phyloP scores from a whole-genome alignment of 768 basidiomycete species.

The Lanmaoa pseudosensibilis region DNA sequence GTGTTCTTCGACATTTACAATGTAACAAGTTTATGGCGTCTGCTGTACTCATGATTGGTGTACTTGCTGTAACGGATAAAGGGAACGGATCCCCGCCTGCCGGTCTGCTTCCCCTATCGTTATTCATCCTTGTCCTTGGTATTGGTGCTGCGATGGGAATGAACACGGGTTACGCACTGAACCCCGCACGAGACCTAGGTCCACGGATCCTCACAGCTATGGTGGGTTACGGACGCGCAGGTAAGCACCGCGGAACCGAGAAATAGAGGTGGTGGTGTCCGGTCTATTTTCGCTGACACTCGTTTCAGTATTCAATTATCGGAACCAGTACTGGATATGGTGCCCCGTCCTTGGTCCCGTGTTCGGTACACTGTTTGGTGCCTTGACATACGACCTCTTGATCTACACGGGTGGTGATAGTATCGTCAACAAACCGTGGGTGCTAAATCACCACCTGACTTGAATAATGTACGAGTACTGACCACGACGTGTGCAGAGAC shows the following conservation, averaged over 20 bases:
- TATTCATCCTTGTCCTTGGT: constrained; percentile 57
- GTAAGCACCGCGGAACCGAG: constrained; percentile 8
- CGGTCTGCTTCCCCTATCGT: constrained; percentile 50
- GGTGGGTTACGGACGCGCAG: constrained; percentile 55
- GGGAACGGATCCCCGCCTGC: constrained; percentile 47
- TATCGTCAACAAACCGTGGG: constrained; percentile 49
- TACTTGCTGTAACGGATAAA: constrained; percentile 54
- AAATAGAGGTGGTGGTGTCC: constrained; percentile 36
- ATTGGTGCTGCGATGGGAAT: constrained; percentile 56
- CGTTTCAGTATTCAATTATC: constrained; percentile 19
- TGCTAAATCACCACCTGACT: too few relatives aligned
- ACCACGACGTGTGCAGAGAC: too few relatives aligned
- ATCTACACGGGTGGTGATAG: constrained; percentile 55
- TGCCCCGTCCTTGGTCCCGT: constrained; percentile 58
- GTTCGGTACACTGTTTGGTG: constrained; percentile 51
- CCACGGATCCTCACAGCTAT: constrained; percentile 62
- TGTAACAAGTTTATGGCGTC: constrained; percentile 50
- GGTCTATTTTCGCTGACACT: background rate
- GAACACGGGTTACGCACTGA: constrained; percentile 62
- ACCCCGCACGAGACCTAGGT: constrained; percentile 67
- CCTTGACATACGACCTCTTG: constrained; percentile 54
- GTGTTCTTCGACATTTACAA: background rate
- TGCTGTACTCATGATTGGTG: constrained; percentile 48
- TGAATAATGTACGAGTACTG: too few relatives aligned
- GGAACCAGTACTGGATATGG: constrained; percentile 70